Percentiles rank a stretch among this genome's conserved stretches.
Conservation (phyloP, 2,329 filamentous ascomycete species). For the Colletotrichum falcatum region DNA sequence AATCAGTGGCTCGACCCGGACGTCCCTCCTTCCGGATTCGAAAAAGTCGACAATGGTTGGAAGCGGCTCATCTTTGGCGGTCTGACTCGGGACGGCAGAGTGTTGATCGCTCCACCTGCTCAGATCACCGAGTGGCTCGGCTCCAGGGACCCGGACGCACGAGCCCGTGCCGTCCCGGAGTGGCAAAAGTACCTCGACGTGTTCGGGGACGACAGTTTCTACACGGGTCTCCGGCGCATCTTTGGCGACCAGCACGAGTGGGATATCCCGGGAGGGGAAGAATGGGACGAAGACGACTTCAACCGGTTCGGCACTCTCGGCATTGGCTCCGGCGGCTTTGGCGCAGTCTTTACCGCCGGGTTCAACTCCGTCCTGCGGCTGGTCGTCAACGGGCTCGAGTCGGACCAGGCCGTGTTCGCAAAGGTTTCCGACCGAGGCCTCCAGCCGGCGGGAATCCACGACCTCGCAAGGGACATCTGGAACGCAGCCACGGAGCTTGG, state of each 20-base stretch:
- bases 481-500: not conserved
- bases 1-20: not conserved
- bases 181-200: conserved; percentile 23
- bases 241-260: conserved; percentile 18
- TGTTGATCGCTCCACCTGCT: not conserved
- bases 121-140: not conserved
- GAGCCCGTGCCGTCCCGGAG: conserved; percentile 2
- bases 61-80: not conserved
- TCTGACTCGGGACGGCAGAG: not conserved
- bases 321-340: conserved; percentile 24
- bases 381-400: conserved; percentile 6
- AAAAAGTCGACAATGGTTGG: not conserved
- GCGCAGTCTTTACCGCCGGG: conserved; percentile 16
- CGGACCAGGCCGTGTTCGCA: not conserved
- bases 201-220: conserved; percentile 25
- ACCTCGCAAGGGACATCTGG: not conserved
- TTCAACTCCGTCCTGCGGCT: conserved; percentile 21
- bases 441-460: not conserved
- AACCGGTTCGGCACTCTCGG: conserved; percentile 16
- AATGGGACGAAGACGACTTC: conserved; percentile 8
- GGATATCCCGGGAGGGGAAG: not conserved
- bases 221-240: conserved; percentile 16
- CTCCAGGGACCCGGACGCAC: not conserved
- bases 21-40: not conserved
- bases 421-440: not conserved